Evolutionary conservation across 805 yeast genomes (phyloP).

Genomic region (Candida rishiriensis): DNA sequence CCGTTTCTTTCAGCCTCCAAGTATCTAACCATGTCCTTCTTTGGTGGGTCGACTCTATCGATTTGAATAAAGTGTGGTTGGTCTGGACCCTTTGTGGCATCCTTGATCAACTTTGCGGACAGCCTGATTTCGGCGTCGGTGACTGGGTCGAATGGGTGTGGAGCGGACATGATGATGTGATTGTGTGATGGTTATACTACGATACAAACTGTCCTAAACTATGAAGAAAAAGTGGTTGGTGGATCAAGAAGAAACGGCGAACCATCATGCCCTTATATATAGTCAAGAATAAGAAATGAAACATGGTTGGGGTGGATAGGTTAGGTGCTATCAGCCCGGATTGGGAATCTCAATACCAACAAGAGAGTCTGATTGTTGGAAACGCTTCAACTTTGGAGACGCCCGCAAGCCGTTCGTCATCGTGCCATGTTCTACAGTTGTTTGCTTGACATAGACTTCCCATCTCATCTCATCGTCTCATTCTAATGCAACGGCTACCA

Average conservation of each 20-base stretch:
- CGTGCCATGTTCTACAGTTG: too few species aligned
- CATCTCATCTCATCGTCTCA: too few species aligned
- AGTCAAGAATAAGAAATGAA: too few species aligned
- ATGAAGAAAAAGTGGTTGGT: background rate
- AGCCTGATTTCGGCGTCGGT: slow-evolving; percentile 54
- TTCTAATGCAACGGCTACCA: too few species aligned
- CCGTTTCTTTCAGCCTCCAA: slow-evolving; percentile 64
- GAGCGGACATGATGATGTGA: slow-evolving; percentile 10
- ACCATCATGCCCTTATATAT: slow-evolving; percentile 3
- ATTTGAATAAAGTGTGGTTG: slow-evolving; percentile 61
- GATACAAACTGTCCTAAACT: background rate
- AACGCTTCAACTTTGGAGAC: too few species aligned
- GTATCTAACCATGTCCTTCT: slow-evolving; percentile 61
- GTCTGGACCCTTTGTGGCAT: slow-evolving; percentile 45
- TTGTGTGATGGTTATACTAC: slow-evolving; percentile 1
- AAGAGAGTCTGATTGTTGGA: too few species aligned
- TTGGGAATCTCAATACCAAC: slow-evolving; percentile 21
- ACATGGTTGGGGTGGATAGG: too few species aligned
- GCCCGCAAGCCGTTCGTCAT: too few species aligned
- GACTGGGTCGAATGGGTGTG: slow-evolving; percentile 58
- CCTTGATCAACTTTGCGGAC: slow-evolving; percentile 59
- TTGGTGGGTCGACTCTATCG: slow-evolving; percentile 76
- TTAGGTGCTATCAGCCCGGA: slow-evolving; percentile 23
- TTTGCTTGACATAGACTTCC: too few species aligned
- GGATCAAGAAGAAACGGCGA: background rate